These are phyloP conservation scores for Stagonosporopsis vannaccii DNA, from an alignment of 2,329 filamentous ascomycete genomes.

Conservation along the genomic window DNA sequence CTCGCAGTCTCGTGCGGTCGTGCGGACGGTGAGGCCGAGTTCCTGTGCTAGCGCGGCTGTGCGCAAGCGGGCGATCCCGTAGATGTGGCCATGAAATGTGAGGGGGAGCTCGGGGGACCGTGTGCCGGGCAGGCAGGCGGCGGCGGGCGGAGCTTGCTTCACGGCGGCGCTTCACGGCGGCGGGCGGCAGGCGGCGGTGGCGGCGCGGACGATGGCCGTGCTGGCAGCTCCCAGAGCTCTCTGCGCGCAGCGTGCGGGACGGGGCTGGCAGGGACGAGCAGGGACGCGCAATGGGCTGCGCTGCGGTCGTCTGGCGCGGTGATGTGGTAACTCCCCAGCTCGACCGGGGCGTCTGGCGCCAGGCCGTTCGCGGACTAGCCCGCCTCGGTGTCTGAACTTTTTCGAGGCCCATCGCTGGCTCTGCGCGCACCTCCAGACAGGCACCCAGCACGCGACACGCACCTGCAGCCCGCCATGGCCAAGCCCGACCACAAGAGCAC, in stretches of 20 bases:
- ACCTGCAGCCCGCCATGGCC: conserved; percentile 31
- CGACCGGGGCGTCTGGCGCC: conserved; percentile 1
- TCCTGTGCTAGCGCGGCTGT: conserved; percentile 18
- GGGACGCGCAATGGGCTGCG: conserved; percentile 18
- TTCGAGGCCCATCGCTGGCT: conserved; percentile 33
- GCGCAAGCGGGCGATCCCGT: conserved; percentile 24
- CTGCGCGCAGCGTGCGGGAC: not conserved
- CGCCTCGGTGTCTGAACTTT: conserved; percentile 17
- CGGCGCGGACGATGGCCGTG: not conserved
- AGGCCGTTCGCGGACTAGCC: conserved; percentile 17
- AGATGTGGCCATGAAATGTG: conserved; percentile 31
- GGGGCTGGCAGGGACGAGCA: not conserved
- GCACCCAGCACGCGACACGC: not conserved
- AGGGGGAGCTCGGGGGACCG: conserved; percentile 24
- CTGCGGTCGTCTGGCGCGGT: conserved; percentile 28
- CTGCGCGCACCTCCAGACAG: conserved; percentile 8
- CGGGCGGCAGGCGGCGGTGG: not conserved
- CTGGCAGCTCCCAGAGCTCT: not conserved
- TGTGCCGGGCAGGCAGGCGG: conserved; percentile 17
- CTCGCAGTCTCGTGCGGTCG: not conserved
- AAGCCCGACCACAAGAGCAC: conserved; percentile 32
- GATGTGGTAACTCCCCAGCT: conserved; percentile 20
- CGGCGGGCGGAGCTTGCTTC: conserved; percentile 11
- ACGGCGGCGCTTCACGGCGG: not conserved
- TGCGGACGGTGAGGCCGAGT: not conserved